Evolutionary conservation across 768 basidiomycete genomes (phyloP).

Genomic region (Leccinum subtestaceum): DNA sequence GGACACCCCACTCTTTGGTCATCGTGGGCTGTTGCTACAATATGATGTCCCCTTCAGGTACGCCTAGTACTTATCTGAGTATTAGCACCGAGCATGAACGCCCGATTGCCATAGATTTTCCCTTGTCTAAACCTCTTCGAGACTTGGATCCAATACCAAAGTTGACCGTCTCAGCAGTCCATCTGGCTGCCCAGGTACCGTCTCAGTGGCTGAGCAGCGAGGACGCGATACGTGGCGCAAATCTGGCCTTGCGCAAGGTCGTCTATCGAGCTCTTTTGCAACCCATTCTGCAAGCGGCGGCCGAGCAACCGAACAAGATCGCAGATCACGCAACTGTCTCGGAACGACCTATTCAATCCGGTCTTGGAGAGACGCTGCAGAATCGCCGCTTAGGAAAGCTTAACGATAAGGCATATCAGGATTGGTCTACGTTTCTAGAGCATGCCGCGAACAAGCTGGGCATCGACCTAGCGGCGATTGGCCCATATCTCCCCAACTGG

Average conservation of each 20-base stretch:
- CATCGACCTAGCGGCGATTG: conserved; percentile 16
- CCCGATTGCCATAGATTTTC: conserved; percentile 45
- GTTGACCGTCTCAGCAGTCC: conserved; percentile 44
- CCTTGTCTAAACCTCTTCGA: conserved; percentile 39
- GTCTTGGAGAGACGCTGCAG: conserved; percentile 39
- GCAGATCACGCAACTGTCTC: not conserved
- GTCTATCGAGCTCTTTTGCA: conserved; percentile 68
- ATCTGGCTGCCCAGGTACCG: conserved; percentile 73
- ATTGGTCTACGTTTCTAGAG: conserved; percentile 50
- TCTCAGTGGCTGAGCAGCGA: conserved; percentile 51
- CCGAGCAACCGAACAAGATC: not conserved
- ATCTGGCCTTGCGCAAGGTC: conserved; percentile 63
- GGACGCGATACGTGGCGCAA: conserved; percentile 33
- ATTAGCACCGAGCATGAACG: conserved; percentile 3
- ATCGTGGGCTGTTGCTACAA: conserved; percentile 83
- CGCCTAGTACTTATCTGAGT: conserved; percentile 5
- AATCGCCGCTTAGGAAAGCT: conserved; percentile 53
- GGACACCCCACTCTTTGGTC: conserved; percentile 53
- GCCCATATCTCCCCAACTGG: conserved; percentile 19
- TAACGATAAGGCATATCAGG: conserved; percentile 45
- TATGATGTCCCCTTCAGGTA: conserved; percentile 53
- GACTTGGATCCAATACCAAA: conserved; percentile 15
- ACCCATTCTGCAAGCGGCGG: conserved; percentile 20
- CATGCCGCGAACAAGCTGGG: conserved; percentile 29
- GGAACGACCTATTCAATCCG: conserved; percentile 14